Percentiles rank a stretch among this genome's conserved stretches.
These are phyloP conservation scores for Botrytis galanthina DNA, from an alignment of 2,329 filamentous ascomycete genomes.

Conservation along the genomic window DNA sequence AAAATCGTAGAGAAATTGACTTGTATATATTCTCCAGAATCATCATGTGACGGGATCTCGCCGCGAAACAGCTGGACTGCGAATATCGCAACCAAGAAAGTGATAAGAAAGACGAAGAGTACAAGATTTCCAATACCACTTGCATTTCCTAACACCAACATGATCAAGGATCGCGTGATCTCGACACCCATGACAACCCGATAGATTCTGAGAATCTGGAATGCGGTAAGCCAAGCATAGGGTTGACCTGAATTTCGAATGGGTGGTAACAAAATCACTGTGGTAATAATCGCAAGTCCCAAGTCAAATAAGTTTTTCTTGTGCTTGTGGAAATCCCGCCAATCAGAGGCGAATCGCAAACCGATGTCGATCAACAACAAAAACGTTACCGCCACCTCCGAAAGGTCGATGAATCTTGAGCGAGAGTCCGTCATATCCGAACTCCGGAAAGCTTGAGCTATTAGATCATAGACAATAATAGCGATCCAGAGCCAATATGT, in stretches of 20 bases:
- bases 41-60: conserved; percentile 67
- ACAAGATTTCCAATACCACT: conserved; percentile 92
- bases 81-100: conserved; percentile 90
- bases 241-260: conserved; percentile 68
- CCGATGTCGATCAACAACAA: conserved; percentile 79
- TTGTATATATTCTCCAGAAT: conserved; percentile 58
- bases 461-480: conserved; percentile 75
- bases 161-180: conserved; percentile 81
- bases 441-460: conserved; percentile 75
- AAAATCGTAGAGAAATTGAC: conserved; percentile 88
- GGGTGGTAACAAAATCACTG: conserved; percentile 78
- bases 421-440: conserved; percentile 66
- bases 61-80: conserved; percentile 90
- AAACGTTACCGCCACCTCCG: conserved; percentile 74
- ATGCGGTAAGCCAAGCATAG: conserved; percentile 87
- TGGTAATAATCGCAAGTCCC: conserved; percentile 74
- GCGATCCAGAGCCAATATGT: conserved; percentile 75
- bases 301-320: conserved; percentile 79
- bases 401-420: conserved; percentile 63
- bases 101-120: conserved; percentile 93
- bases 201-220: conserved; percentile 90
- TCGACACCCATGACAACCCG: conserved; percentile 86
- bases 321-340: conserved; percentile 73
- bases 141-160: conserved; percentile 85
- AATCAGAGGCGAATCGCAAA: conserved; percentile 73